phyloP scores from a whole-genome alignment of 305 asterid genomes.

The Fraxinus nigra region DNA sequence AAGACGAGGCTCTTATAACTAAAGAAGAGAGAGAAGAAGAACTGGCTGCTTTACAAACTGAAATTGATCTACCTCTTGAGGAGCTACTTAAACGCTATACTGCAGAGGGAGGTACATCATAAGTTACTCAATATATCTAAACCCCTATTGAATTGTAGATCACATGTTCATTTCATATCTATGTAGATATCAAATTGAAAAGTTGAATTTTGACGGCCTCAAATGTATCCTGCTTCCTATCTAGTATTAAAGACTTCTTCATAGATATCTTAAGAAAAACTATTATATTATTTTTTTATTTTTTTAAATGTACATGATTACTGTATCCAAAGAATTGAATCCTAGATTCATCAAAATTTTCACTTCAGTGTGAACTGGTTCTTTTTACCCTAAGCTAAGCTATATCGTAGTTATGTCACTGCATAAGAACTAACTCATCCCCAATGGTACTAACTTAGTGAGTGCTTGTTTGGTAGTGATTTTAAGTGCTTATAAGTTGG shows the following conservation, averaged over 20 bases:
- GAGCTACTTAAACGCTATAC: slow-evolving; percentile 79
- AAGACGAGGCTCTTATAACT: slow-evolving; percentile 89
- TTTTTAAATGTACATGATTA: background rate
- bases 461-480: background rate
- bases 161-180: slow-evolving; percentile 3
- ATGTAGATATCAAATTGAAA: slow-evolving; percentile 16
- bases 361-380: background rate
- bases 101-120: slow-evolving; percentile 51
- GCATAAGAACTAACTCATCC: background rate
- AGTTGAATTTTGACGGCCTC: slow-evolving; percentile 7
- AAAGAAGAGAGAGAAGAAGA: slow-evolving; percentile 97
- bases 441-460: background rate
- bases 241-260: background rate
- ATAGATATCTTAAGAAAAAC: background rate
- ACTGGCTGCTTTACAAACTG: slow-evolving; percentile 74
- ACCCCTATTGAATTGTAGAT: background rate
- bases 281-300: background rate
- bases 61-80: slow-evolving; percentile 83
- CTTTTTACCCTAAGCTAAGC: background rate
- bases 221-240: background rate
- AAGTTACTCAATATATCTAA: slow-evolving; percentile 11
- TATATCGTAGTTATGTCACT: background rate
- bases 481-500: background rate
- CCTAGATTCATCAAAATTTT: background rate
- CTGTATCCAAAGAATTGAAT: background rate